Base-by-base conservation (phyloP, 1,139 yeast genomes). In the Yamadazyma spencermartinsiae region DNA sequence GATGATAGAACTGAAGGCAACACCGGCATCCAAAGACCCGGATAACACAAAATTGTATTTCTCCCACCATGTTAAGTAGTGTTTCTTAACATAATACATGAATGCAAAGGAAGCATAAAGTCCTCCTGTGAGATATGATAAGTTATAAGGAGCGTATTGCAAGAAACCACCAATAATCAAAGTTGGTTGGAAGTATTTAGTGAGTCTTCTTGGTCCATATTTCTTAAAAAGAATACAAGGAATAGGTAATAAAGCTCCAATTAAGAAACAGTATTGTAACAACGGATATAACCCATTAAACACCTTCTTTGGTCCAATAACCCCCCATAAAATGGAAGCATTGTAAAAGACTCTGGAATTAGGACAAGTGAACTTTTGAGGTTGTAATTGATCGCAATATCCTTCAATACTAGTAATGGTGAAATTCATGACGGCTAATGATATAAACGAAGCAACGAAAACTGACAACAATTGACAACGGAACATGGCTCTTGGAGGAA, bases 261-360 rank as follows among this genome's bases (percentile, higher is more conserved):
- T 68, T 41, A 79, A 62, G 71, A 80, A 80, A 43, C 77, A 69
- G 60, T 63, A 74, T 51, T 67, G 63, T 54, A 76, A 54, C 24
- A 63, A 50, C 16, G 80, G 80, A 48, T 77, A 76, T 18, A 75
- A 13, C n/a, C 58, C 56, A 39, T 57, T 54, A 50, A 81, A 79
- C 7, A 80, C 74, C 35, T 74, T 68, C 52, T 71, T 68, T 19
- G 88, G 87, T 6, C 87, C 87, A 52, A 82, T 76, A 24, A 75
- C 80, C 46, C 86, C 86, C 86, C 86, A 81, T 27, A 79, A 62
- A 15, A 80, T 68, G 1, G 82, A 72, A 2, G 86, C 79, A 37
- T 67, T 66, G 58, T 68, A 80, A 55, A 65, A 78, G 1, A 77
- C 72, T 31, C 60, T 63, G 12, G 72, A 63, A 34, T 54, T 61